Percentiles rank a stretch among this genome's conserved stretches.
Conservation (phyloP, 2,329 filamentous ascomycete species). For the Didymellaceae sp. region DNA sequence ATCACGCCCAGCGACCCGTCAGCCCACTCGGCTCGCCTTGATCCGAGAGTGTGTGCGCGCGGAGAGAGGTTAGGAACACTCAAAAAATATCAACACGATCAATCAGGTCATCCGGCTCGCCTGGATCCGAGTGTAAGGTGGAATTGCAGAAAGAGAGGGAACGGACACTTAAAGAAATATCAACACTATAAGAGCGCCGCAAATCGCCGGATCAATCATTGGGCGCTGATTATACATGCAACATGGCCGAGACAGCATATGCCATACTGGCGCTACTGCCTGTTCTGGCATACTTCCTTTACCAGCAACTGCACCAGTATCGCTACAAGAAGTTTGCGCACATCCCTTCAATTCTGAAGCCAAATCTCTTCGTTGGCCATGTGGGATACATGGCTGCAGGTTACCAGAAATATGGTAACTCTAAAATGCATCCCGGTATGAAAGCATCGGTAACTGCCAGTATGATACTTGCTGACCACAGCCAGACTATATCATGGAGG, state of each 20-base stretch:
- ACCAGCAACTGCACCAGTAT: conserved; percentile 31
- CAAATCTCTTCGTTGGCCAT: conserved; percentile 38
- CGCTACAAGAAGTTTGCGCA: conserved; percentile 36
- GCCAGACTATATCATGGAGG: conserved; percentile 44
- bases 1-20: too few relatives aligned
- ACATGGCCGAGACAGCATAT: conserved; percentile 29
- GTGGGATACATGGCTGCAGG: conserved; percentile 34
- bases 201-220: too few relatives aligned
- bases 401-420: conserved; percentile 35
- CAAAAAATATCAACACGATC: too few relatives aligned
- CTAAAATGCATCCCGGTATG: conserved; percentile 37
- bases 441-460: background rate
- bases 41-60: too few relatives aligned
- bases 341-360: conserved; percentile 29
- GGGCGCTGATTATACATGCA: background rate
- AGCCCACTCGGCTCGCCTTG: too few relatives aligned
- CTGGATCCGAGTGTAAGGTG: too few relatives aligned
- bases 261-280: conserved; percentile 29
- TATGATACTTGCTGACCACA: background rate
- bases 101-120: too few relatives aligned
- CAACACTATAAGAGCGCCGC: too few relatives aligned
- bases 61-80: too few relatives aligned
- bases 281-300: conserved; percentile 27
- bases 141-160: too few relatives aligned
- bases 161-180: too few relatives aligned